Evolutionary conservation across 176 grass and related monocot genomes (phyloP).

Genomic region (Triticum dicoccoides): DNA sequence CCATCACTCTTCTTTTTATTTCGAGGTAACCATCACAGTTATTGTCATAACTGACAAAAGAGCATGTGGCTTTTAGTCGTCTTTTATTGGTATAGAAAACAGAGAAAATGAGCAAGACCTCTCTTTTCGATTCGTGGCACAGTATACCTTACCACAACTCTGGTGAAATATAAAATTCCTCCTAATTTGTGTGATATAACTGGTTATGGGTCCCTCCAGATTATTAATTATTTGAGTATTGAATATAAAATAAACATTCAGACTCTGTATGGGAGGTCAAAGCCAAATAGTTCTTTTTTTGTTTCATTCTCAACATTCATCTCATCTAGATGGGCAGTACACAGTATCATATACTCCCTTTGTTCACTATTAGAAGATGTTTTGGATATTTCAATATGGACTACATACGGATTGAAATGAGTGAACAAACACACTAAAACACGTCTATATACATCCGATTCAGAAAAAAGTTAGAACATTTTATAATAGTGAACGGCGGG

Average conservation of each 20-base stretch:
- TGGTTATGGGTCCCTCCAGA: not conserved
- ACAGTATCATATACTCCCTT: not conserved
- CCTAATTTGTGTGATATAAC: not conserved
- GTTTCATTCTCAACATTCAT: not conserved
- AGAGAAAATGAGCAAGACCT: not conserved
- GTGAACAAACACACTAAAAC: too few species aligned
- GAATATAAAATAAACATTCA: not conserved
- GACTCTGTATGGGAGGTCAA: too few species aligned
- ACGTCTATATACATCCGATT: too few species aligned
- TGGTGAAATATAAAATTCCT: not conserved
- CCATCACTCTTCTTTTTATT: not conserved
- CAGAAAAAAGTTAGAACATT: too few species aligned
- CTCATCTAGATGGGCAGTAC: slow-evolving; percentile 7
- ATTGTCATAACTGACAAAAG: not conserved
- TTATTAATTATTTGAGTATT: not conserved
- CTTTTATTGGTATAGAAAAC: not conserved
- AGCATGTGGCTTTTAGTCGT: not conserved
- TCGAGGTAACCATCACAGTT: too few species aligned
- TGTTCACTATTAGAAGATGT: too few species aligned
- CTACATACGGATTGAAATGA: too few species aligned
- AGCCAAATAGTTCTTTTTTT: not conserved
- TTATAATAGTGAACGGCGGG: too few species aligned
- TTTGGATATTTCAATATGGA: too few species aligned
- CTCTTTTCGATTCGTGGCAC: not conserved
- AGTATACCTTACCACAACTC: not conserved